phyloP scores from a whole-genome alignment of 2,329 filamentous ascomycete genomes.

The Pseudogymnoascus sp. region DNA sequence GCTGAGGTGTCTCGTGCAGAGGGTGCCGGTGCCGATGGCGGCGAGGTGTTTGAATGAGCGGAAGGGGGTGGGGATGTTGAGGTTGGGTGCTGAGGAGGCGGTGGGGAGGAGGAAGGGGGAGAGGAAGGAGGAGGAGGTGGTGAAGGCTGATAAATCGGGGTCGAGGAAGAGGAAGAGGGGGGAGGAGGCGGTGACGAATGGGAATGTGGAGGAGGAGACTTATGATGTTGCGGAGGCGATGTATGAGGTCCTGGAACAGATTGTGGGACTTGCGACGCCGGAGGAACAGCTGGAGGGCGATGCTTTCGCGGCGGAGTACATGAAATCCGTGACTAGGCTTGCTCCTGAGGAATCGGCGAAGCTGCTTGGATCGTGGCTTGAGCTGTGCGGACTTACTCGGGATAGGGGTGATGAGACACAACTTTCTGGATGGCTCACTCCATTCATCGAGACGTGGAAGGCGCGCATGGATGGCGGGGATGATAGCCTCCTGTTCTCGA shows the following conservation, averaged over 20 bases:
- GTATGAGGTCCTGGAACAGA: slow-evolving; percentile 20
- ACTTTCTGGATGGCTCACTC: slow-evolving; percentile 22
- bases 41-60: slow-evolving; percentile 67
- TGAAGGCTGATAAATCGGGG: slow-evolving; percentile 32
- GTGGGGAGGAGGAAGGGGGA: slow-evolving; percentile 27
- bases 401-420: neutral
- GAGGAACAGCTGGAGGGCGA: slow-evolving; percentile 15
- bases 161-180: slow-evolving; percentile 30
- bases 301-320: slow-evolving; percentile 28
- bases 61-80: slow-evolving; percentile 60
- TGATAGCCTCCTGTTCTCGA: slow-evolving; percentile 27
- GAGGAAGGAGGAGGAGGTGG: slow-evolving; percentile 21
- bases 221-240: slow-evolving; percentile 22
- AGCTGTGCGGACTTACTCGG: slow-evolving; percentile 21
- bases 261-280: slow-evolving; percentile 20
- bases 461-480: slow-evolving; percentile 20
- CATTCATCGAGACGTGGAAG: slow-evolving; percentile 30
- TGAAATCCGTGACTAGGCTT: slow-evolving; percentile 28
- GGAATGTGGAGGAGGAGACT: neutral
- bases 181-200: slow-evolving; percentile 22
- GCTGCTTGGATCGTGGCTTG: slow-evolving; percentile 29
- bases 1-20: slow-evolving; percentile 52
- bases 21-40: slow-evolving; percentile 63
- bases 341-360: slow-evolving; percentile 26
- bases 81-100: slow-evolving; percentile 57